Evolutionary conservation across 2,329 filamentous ascomycete genomes (phyloP).

Genomic region (Diplocarpon mali): DNA sequence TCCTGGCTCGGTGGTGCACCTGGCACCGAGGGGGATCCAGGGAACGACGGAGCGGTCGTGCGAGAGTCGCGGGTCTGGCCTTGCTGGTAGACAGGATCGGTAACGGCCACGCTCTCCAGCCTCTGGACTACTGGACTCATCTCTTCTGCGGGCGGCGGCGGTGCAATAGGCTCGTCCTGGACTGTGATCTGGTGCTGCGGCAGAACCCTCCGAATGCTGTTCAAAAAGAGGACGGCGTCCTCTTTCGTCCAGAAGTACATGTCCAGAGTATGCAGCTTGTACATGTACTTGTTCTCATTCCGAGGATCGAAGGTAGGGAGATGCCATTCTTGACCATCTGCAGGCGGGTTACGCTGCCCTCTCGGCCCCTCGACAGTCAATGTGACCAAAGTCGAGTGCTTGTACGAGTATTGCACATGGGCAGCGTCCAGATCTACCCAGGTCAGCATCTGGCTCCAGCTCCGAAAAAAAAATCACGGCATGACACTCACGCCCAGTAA

Average conservation of each 20-base stretch:
- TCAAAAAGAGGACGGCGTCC: conserved; percentile 61
- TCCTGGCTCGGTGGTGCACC: conserved; percentile 27
- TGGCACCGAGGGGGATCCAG: conserved; percentile 27
- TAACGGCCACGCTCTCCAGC: conserved; percentile 60
- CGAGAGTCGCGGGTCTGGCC: conserved; percentile 22
- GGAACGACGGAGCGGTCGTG: conserved; percentile 17
- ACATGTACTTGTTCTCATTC: conserved; percentile 70
- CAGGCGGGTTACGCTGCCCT: conserved; percentile 20
- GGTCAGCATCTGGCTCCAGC: conserved; percentile 2
- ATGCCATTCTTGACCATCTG: conserved; percentile 55
- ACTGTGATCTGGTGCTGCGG: conserved; percentile 50
- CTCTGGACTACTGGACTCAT: conserved; percentile 64
- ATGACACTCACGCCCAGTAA: conserved; percentile 57
- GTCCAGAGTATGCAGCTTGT: conserved; percentile 64
- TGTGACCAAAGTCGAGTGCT: conserved; percentile 60
- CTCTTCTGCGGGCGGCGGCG: conserved; percentile 34
- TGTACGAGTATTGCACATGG: conserved; percentile 59
- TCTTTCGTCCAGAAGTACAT: conserved; percentile 70
- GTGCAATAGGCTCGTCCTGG: conserved; percentile 49
- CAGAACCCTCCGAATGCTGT: conserved; percentile 53
- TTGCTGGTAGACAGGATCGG: conserved; percentile 39
- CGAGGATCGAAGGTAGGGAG: conserved; percentile 60
- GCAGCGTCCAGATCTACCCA: conserved; percentile 53
- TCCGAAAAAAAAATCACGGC: too few relatives aligned
- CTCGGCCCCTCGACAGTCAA: conserved; percentile 45